Percentiles rank a stretch among this genome's conserved stretches.
Conservation (phyloP, 345 rosid genomes). For the Nasturtium officinale region DNA sequence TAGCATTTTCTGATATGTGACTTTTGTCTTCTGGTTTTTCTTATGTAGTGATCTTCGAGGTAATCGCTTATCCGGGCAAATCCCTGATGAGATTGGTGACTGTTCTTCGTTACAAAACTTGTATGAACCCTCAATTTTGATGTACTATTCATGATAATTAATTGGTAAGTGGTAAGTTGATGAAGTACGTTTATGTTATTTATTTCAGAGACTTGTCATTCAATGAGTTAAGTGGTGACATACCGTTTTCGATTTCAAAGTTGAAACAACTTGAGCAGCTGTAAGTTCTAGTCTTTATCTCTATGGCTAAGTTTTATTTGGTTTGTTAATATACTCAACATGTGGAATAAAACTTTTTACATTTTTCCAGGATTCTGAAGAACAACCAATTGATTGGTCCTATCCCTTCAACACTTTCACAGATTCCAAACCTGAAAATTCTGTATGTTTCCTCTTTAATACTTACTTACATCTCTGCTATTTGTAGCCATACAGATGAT, state of each 20-base stretch:
- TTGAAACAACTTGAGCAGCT: slow-evolving; percentile 76
- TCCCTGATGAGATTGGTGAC: slow-evolving; percentile 97
- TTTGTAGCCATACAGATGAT: not conserved
- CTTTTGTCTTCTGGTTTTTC: not conserved
- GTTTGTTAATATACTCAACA: not conserved
- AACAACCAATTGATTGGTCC: slow-evolving; percentile 91
- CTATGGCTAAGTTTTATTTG: not conserved
- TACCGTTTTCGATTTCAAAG: slow-evolving; percentile 88
- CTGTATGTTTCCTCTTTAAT: slow-evolving; percentile 57
- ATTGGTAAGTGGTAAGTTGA: not conserved
- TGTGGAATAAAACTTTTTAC: slow-evolving; percentile 14
- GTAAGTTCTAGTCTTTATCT: slow-evolving; percentile 52
- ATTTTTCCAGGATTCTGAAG: slow-evolving; percentile 62
- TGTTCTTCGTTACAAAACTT: slow-evolving; percentile 71
- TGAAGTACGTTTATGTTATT: slow-evolving; percentile 27
- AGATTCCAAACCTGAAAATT: slow-evolving; percentile 86
- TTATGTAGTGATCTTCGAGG: slow-evolving; percentile 69
- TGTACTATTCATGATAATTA: not conserved
- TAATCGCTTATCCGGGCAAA: slow-evolving; percentile 84
- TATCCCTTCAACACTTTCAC: slow-evolving; percentile 86
- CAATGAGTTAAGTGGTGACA: slow-evolving; percentile 85
- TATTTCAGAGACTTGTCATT: slow-evolving; percentile 78
- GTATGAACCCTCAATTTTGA: slow-evolving; percentile 51
- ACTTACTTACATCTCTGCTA: not conserved
- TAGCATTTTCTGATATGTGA: not conserved